Evolutionary conservation across 2,329 filamentous ascomycete genomes (phyloP).

Genomic region (Cladophialophora bantiana): DNA sequence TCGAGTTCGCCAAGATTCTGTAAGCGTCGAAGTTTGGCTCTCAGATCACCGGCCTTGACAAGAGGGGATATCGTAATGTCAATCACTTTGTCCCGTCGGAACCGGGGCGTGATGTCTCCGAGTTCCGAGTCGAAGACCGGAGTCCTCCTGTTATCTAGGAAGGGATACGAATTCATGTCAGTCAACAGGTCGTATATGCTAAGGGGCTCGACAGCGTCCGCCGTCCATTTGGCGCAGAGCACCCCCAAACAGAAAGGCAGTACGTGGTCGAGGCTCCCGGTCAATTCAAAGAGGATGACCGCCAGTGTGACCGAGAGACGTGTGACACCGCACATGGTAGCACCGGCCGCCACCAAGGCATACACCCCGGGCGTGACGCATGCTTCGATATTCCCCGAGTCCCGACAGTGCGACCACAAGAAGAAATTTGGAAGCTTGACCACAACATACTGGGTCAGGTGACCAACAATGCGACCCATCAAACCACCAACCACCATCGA

Average conservation of each 20-base stretch:
- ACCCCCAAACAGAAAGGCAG: slow-evolving; percentile 92
- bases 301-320: slow-evolving; percentile 90
- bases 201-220: slow-evolving; percentile 89
- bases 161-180: slow-evolving; percentile 96
- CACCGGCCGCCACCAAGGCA: slow-evolving; percentile 89
- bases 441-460: slow-evolving; percentile 81
- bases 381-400: slow-evolving; percentile 66
- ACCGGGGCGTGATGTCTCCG: slow-evolving; percentile 80
- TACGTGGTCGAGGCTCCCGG: slow-evolving; percentile 92
- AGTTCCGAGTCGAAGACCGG: slow-evolving; percentile 89
- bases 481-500: slow-evolving; percentile 98
- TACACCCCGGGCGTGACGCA: slow-evolving; percentile 98
- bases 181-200: slow-evolving; percentile 93
- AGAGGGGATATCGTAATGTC: slow-evolving; percentile 85
- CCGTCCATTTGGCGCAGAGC: slow-evolving; percentile 96
- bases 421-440: slow-evolving; percentile 73
- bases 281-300: slow-evolving; percentile 94
- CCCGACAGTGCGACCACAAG: slow-evolving; percentile 76
- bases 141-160: slow-evolving; percentile 94
- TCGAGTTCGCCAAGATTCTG: slow-evolving; percentile 89
- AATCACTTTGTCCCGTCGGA: slow-evolving; percentile 79
- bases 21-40: slow-evolving; percentile 79
- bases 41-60: slow-evolving; percentile 76
- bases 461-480: slow-evolving; percentile 86
- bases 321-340: slow-evolving; percentile 98